Evolutionary conservation across 192 early-diverging fungal genomes (phyloP).

Genomic region (Umbelopsis sp.): DNA sequence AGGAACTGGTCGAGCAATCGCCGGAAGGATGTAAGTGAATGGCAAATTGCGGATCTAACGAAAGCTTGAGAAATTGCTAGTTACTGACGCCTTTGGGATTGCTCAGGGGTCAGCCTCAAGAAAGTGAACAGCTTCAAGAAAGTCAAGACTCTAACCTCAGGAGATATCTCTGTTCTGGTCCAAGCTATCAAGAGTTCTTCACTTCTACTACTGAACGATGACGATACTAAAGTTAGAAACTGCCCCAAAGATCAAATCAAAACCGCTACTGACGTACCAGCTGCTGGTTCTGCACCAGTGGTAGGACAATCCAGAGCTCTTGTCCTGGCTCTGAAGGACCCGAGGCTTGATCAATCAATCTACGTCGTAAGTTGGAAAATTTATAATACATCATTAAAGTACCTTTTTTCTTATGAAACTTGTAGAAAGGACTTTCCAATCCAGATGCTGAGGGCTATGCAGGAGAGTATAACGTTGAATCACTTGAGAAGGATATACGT

Average conservation of each 20-base stretch:
- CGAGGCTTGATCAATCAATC: constrained; percentile 27
- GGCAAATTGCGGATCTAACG: neutral
- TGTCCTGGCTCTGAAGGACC: neutral
- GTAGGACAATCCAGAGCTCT: neutral
- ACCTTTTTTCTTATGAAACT: neutral
- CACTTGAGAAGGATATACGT: constrained; percentile 9
- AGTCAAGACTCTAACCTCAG: constrained; percentile 29
- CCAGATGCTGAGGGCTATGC: constrained; percentile 7
- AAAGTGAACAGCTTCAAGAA: constrained; percentile 31
- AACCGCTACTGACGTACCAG: neutral
- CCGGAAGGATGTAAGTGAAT: constrained; percentile 35
- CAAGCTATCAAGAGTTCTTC: constrained; percentile 18
- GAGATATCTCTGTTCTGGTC: constrained; percentile 19
- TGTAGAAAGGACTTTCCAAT: constrained; percentile 35
- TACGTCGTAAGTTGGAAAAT: constrained; percentile 27
- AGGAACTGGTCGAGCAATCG: constrained; percentile 27
- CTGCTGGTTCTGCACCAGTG: neutral
- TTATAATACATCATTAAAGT: neutral
- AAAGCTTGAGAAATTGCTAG: neutral
- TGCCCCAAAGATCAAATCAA: neutral
- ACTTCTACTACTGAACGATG: constrained; percentile 24
- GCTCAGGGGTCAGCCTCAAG: constrained; percentile 34
- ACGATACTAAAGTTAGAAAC: constrained; percentile 28
- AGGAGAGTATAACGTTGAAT: neutral
- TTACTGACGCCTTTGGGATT: neutral